Evolutionary conservation across 1,284 basidiomycete species (phyloP).

Genomic region (Somion occarium): DNA sequence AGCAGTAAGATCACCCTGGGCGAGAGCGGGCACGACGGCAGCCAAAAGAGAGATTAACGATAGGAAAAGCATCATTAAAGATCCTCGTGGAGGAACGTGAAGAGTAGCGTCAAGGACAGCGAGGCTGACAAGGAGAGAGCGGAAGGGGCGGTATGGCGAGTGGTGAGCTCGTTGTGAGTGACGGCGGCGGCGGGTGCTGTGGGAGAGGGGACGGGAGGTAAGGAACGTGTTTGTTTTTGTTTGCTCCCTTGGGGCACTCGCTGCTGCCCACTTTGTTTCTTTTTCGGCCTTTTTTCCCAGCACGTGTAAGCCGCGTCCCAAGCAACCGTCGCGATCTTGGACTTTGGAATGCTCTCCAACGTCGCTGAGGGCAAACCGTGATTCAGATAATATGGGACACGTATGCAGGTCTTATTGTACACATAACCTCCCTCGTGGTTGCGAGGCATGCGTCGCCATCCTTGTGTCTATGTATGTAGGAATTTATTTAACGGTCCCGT

Average conservation of each 20-base stretch:
- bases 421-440: no score
- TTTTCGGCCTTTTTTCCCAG: background rate
- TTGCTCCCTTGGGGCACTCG: constrained; percentile 7
- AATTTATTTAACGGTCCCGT: no score
- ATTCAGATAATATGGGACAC: no score
- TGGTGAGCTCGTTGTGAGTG: constrained; percentile 15
- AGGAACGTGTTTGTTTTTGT: constrained; percentile 28
- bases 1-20: constrained; percentile 30
- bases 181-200: constrained; percentile 17
- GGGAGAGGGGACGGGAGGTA: constrained; percentile 17
- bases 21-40: constrained; percentile 29
- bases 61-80: constrained; percentile 19
- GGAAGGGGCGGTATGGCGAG: constrained; percentile 16
- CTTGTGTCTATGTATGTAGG: no score
- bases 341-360: no score
- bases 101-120: constrained; percentile 2
- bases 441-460: no score
- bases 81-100: background rate
- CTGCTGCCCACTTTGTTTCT: background rate
- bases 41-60: constrained; percentile 34
- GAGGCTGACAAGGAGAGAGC: constrained; percentile 1
- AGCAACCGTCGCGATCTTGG: background rate
- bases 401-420: no score
- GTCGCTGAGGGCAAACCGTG: no score
- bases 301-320: background rate